Base-by-base conservation (phyloP, 768 basidiomycete species). In the Fomitopsis pulvina region DNA sequence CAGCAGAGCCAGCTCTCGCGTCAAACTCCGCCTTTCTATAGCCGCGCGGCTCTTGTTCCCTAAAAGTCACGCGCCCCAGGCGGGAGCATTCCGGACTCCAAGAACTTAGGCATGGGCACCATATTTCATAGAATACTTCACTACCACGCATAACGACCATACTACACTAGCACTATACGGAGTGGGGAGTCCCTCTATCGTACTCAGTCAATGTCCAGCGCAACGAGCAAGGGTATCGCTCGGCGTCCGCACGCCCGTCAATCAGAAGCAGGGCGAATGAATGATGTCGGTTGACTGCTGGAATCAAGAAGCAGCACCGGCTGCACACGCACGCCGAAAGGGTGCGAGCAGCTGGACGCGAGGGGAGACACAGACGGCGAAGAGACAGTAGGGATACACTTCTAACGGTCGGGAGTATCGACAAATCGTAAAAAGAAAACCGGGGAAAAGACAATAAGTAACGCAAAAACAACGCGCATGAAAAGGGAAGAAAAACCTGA, bases 1-100 rank as follows among this genome's bases (percentile, higher is more conserved):
- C 34, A 52, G 54, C 52, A 56, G 54, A 32, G 44, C 39, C 37
- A 30, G 38, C 50, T 41, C 32, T 45, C 27, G 46, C 57, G 58
- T 57, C 50, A 56, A 63, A 64, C 61, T 64, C 63, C 61, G 64
- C 62, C 51, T 57, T 58, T 58, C 55, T 48, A 57, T 58, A 54
- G 60, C 41, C 57, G 58, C 63, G 45, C 29, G 24, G 27, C 25
- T 27, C 43, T 29, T 44, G 25, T 29, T 18, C 22, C 26, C 26
- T 27, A 16, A n/a, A n/a, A 6, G 43, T 45, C 26, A 37, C 34
- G 34, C 34, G 34, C 43, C 43, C 43, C n/a, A n/a, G n/a, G n/a
- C n/a, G 26, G 26, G 10, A 9, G 5, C 28, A 6, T 11, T 27
- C 43, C 26, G 4, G 5, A 4, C 34, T 18, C 14, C 34, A 37